Conservation (phyloP, 2,329 filamentous ascomycete species). For the Penicillium sumatraense region DNA sequence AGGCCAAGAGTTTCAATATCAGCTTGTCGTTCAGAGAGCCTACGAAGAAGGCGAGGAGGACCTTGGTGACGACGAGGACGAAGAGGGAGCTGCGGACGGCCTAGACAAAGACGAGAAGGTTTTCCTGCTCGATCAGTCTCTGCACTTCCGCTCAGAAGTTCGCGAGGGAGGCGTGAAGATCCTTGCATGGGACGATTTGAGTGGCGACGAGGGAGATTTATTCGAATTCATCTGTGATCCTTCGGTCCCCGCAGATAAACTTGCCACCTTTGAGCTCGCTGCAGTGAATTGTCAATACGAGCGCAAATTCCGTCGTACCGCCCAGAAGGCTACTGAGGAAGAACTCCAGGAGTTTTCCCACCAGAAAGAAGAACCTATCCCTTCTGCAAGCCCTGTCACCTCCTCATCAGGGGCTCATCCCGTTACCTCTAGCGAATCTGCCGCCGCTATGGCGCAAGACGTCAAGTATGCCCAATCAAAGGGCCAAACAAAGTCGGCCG, state of each 20-base stretch:
- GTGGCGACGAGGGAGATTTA: conserved; percentile 90
- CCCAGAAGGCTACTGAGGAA: conserved; percentile 77
- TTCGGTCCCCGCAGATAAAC: conserved; percentile 70
- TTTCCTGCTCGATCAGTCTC: conserved; percentile 88
- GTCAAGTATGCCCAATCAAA: conserved; percentile 48
- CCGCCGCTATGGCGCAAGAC: conserved; percentile 50
- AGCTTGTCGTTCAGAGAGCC: conserved; percentile 92
- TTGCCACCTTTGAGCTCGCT: conserved; percentile 78
- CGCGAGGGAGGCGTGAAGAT: conserved; percentile 81
- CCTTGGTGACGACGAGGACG: conserved; percentile 85
- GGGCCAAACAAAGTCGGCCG: conserved; percentile 43
- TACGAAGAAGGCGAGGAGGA: conserved; percentile 98
- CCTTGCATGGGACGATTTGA: conserved; percentile 92
- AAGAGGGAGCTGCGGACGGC: conserved; percentile 77
- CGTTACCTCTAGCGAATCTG: conserved; percentile 46
- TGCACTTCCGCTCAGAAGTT: conserved; percentile 84
- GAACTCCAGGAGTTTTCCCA: conserved; percentile 87
- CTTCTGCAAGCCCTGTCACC: conserved; percentile 61
- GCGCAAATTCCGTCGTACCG: conserved; percentile 82
- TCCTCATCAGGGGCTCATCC: conserved; percentile 49
- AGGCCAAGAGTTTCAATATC: conserved; percentile 94
- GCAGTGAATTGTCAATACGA: conserved; percentile 97
- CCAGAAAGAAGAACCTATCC: conserved; percentile 63
- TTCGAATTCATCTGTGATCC: conserved; percentile 96
- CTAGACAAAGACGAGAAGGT: conserved; percentile 96